Evolutionary conservation across 768 basidiomycete genomes (phyloP).

Genomic region (Lactarius psammicola): DNA sequence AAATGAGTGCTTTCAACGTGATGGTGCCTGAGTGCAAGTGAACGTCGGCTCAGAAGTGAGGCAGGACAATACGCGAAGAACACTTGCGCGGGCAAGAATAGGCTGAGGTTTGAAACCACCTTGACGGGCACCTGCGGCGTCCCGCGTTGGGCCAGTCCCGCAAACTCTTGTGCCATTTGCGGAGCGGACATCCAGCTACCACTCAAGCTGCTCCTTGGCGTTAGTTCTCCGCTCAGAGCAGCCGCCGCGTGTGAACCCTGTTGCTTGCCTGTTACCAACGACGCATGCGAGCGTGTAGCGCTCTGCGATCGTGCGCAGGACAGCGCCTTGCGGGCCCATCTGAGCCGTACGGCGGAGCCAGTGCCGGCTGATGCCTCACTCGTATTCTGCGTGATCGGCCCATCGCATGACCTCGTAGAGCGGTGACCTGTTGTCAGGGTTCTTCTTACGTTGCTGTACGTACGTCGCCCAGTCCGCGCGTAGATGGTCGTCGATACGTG

Average conservation of each 20-base stretch:
- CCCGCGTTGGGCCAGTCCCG: constrained; percentile 41
- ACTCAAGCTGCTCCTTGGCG: constrained; percentile 50
- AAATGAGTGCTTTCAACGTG: constrained; percentile 77
- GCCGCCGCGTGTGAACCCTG: not conserved
- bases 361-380: constrained; percentile 60
- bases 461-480: constrained; percentile 70
- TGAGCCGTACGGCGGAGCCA: constrained; percentile 52
- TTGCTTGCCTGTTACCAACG: constrained; percentile 62
- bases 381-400: constrained; percentile 71
- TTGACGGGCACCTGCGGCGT: constrained; percentile 27
- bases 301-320: constrained; percentile 52
- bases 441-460: constrained; percentile 38
- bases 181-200: constrained; percentile 64
- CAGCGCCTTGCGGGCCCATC: constrained; percentile 44
- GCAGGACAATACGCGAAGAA: not conserved
- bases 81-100: constrained; percentile 66
- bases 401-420: constrained; percentile 52
- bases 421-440: constrained; percentile 12
- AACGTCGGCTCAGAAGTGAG: not conserved
- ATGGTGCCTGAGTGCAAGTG: constrained; percentile 52
- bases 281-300: constrained; percentile 69
- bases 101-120: constrained; percentile 40
- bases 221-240: not conserved
- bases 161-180: constrained; percentile 73
- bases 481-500: constrained; percentile 25